Evolutionary conservation across 352 stramenopile species (phyloP), one percentile per base, ranked within the genome.

Genomic region (Globisporangium nagaii): DNA sequence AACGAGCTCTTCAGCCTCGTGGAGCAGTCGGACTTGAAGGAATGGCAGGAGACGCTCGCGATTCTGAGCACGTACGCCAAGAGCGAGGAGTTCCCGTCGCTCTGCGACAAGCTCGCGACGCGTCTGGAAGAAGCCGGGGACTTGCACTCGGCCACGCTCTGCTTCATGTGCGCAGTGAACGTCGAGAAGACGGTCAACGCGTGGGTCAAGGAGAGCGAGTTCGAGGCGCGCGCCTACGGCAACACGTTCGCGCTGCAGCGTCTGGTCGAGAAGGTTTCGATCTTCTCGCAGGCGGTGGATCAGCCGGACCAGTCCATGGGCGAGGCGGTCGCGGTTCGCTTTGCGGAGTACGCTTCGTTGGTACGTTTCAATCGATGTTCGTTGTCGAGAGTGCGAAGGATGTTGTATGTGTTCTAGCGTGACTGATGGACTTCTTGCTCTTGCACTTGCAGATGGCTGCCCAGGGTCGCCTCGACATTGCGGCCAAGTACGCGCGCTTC

Each of bases 61-160:
- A 98, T 99, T 53, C 65, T 99, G 41, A 98, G 87, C 24, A 99
- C 96, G 2, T 99, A 99, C 71, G 95, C 86, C 20, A 97, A 98
- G 68, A 96, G 86, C 42, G 94, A 99, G 43, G 92, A 99, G 72
- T 99, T 99, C 61, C 88, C 94, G 32, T 74, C 62, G 28, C 81
- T 99, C 25, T 99, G 96, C 61, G 90, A 98, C 58, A 85, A 89
- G 28, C 73, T 99, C 15, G 96, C 93, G 19, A 80, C 85, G 31
- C 73, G 90, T 36, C 78, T 99, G 9, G 93, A 99, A 70, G 68
- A 48, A 0, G 83, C 93, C 51, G 83, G 94, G 2, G 95, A 99
- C 62, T 39, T 84, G 34, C 72, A 87, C 56, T 96, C 84, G 55
- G 96, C 96, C 19, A 97, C 88, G 36, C 68, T 99, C 22, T 99